phyloP scores from a whole-genome alignment of 2,329 filamentous ascomycete genomes.

The Coniochaeta sp. region DNA sequence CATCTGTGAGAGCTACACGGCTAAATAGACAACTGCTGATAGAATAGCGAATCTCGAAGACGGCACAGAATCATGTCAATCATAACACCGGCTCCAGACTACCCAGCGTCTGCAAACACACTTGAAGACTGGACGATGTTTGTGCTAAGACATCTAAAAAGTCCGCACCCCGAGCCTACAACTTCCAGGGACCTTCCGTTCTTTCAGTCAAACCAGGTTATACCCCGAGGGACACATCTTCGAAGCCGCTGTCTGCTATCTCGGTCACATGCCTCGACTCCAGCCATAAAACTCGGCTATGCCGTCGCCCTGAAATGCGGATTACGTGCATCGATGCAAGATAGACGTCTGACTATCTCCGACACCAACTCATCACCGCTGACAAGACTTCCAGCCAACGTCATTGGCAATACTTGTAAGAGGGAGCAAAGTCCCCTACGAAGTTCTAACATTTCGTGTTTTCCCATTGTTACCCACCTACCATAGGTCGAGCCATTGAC shows the following conservation, averaged over 20 bases:
- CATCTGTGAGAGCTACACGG: too few relatives aligned
- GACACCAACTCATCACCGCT: slow-evolving; percentile 37
- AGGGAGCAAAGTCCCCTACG: too few relatives aligned
- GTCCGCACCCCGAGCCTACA: slow-evolving; percentile 36
- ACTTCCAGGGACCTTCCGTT: slow-evolving; percentile 33
- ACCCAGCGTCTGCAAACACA: too few relatives aligned
- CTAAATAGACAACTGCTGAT: too few relatives aligned
- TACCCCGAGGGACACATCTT: slow-evolving; percentile 42
- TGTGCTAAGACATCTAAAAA: slow-evolving; percentile 39
- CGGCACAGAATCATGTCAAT: too few relatives aligned
- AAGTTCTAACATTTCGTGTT: too few relatives aligned
- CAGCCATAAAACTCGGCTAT: slow-evolving; percentile 54
- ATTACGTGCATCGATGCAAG: slow-evolving; percentile 37
- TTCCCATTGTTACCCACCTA: too few relatives aligned
- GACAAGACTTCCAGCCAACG: slow-evolving; percentile 27
- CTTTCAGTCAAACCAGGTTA: slow-evolving; percentile 24
- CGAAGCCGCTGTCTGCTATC: slow-evolving; percentile 42
- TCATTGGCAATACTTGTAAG: slow-evolving; percentile 32
- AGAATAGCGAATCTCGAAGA: too few relatives aligned
- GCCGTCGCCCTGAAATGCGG: slow-evolving; percentile 51
- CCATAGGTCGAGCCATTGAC: too few relatives aligned
- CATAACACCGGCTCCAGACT: too few relatives aligned
- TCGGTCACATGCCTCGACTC: slow-evolving; percentile 43
- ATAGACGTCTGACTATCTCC: slow-evolving; percentile 44
- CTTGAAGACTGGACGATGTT: too few relatives aligned